A percentile compares a stretch with the other conserved stretches of the same genome.
phyloP scores from a whole-genome alignment of 164 flowering plant genomes.

The Nelumbo lutea region DNA sequence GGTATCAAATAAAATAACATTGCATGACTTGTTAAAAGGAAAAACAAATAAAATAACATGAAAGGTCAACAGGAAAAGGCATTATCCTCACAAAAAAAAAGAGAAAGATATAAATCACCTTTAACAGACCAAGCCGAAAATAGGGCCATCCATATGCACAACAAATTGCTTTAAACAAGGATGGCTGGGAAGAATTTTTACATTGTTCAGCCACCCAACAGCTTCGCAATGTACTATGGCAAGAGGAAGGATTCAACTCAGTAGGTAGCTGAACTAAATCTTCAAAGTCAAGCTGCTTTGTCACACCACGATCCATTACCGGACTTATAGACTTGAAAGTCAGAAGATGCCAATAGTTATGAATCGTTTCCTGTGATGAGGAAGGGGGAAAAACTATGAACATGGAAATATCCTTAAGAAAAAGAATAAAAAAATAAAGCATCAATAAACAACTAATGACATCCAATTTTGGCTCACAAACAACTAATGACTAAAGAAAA shows the following conservation, averaged over 20 bases:
- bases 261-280: constrained; percentile 65
- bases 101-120: constrained; percentile 45
- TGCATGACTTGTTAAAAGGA: too few species aligned
- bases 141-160: constrained; percentile 84
- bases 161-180: constrained; percentile 64
- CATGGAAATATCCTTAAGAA: too few species aligned
- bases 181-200: constrained; percentile 34
- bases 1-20: too few species aligned
- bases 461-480: background rate
- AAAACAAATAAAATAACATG: too few species aligned
- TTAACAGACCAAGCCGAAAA: constrained; percentile 62
- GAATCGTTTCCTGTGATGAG: constrained; percentile 28
- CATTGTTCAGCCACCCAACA: constrained; percentile 59
- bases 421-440: background rate
- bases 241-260: constrained; percentile 63
- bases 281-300: constrained; percentile 78
- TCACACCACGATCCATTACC: constrained; percentile 59
- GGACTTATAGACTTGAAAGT: constrained; percentile 56
- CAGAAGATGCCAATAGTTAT: constrained; percentile 47
- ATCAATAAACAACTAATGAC: background rate
- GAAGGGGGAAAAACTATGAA: background rate
- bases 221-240: constrained; percentile 40
- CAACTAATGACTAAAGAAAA: too few species aligned
- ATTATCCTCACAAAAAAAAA: background rate
- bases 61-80: too few species aligned